These are phyloP conservation scores for Blastobotrys mokoenaii DNA, from an alignment of 805 yeast genomes.

Conservation along the genomic window DNA sequence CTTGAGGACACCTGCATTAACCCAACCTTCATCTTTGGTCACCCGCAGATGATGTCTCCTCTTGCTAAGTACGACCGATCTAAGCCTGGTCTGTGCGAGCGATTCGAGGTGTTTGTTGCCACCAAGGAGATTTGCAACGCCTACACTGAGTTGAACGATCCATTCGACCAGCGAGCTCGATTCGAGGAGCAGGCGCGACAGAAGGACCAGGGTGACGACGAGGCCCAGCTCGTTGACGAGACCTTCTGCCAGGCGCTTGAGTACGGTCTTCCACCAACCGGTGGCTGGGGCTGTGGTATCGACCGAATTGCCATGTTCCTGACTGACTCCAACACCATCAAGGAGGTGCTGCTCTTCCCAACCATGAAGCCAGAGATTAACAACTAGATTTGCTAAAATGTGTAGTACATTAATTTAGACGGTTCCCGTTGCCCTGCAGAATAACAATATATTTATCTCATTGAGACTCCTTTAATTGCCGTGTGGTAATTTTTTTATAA, in stretches of 20 bases:
- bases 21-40: conserved; percentile 97
- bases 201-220: conserved; percentile 98
- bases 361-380: conserved; percentile 89
- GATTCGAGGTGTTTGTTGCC: conserved; percentile 97
- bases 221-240: conserved; percentile 95
- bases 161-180: conserved; percentile 95
- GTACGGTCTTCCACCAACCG: conserved; percentile 98
- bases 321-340: conserved; percentile 91
- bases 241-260: conserved; percentile 95
- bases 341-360: conserved; percentile 97
- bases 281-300: conserved; percentile 99
- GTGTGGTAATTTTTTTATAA: too few relatives aligned
- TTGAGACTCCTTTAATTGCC: too few relatives aligned
- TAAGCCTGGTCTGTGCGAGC: conserved; percentile 90
- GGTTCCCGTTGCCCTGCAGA: too few relatives aligned
- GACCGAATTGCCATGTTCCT: conserved; percentile 97
- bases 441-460: too few relatives aligned
- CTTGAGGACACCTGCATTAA: conserved; percentile 84
- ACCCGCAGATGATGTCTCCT: conserved; percentile 99
- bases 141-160: conserved; percentile 97
- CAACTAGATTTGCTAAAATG: conserved; percentile 14
- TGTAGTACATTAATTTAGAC: neutral
- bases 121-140: conserved; percentile 98
- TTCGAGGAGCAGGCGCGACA: conserved; percentile 99
- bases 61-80: conserved; percentile 93